Evolutionary conservation across 495 filamentous ascomycete genomes (phyloP), one percentile per base, ranked within the genome.

Genomic region (Hypoxylon cercidicola): DNA sequence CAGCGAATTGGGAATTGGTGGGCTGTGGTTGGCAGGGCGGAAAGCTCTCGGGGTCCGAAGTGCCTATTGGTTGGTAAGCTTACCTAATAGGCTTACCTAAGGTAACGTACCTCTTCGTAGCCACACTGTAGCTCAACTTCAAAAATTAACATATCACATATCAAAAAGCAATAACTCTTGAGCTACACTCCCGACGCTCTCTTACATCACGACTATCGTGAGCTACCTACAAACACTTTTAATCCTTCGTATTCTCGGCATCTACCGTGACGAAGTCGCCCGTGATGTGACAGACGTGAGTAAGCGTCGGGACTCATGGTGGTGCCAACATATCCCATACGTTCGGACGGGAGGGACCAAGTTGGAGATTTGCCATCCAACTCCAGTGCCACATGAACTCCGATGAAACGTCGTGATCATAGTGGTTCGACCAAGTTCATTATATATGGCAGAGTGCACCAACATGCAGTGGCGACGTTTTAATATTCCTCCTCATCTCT

Each of bases 1-100:
- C 64, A 58, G 64, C 30, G 48, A 47, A 55, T 68, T 62, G 50
- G 3, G 64, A 68, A 68, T 62, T 62, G 49, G 43, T 23, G 39
- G 5, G 25, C 43, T 62, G 19, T 63, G 58, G 54, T 68, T 68
- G 64, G 59, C 34, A 9, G 57, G 15, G 49, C 43, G 49, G 48
- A 45, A 12, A 16, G 10, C 52, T 12, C 39, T 25, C 19, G 25
- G 8, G 37, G 46, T 9, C 47, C 15, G 34, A 37, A 37, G 30
- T 41, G 9, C 39, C 13, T 28, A 28, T 28, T 28, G 25, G 25
- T 28, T 28, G 25, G 3, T 28, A 28, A 28, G 25, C 25, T 28
- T 12, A 41, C n/a, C 5, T n/a, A 1, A 15, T 15, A 3, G 3
- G 34, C 30, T 41, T 60, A 52, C 20, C 37, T 44, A 41, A 15